Base-by-base conservation (phyloP, 768 basidiomycete species). In the Boletus huronensis region DNA sequence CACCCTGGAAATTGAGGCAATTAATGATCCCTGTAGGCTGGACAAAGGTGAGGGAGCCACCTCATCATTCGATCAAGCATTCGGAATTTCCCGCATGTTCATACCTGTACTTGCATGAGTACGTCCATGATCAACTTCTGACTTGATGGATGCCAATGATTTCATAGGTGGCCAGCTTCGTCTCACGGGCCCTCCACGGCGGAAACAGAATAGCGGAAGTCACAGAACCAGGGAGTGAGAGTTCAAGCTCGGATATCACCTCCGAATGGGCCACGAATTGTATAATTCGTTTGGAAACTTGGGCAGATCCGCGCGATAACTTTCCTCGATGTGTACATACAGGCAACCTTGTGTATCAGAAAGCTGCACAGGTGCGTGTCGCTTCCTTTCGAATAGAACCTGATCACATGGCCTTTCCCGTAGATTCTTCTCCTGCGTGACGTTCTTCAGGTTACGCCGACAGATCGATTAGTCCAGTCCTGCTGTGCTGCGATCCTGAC, bases 11-110 rank as follows among this genome's bases (percentile, higher is more conserved):
- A 48, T 58, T 50, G 50, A 60, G 52, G 56, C 39, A 50, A 52
- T 59, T 58, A 57, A 58, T 57, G 54, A 48, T 53, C 44, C 50
- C n/a, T 50, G 23, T 50, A 65, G 68, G 62, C 57, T 67, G 60
- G 61, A 70, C 64, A 50, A 70, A 55, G 52, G 72, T 59, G 63
- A 73, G 70, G 57, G 68, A 59, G 51, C 44, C 41, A 52, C 58
- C 51, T 75, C 75, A 53, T 74, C 72, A 41, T 71, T 77, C 41
- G 79, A 81, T 63, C 75, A 70, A 58, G 73, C 74, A 52, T 76
- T 78, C 63, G 79, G 78, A 41, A 72, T 72, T 52, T 71, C 67
- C 36, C 70, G 70, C 48, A 52, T 51, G 32, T 60, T 67, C 45
- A 53, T 71, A 16, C 63, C 65, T 17, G 42, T 66, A 36, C 63